Conservation (phyloP, 129 eudicot genomes). For the Cynara cardunculus region DNA sequence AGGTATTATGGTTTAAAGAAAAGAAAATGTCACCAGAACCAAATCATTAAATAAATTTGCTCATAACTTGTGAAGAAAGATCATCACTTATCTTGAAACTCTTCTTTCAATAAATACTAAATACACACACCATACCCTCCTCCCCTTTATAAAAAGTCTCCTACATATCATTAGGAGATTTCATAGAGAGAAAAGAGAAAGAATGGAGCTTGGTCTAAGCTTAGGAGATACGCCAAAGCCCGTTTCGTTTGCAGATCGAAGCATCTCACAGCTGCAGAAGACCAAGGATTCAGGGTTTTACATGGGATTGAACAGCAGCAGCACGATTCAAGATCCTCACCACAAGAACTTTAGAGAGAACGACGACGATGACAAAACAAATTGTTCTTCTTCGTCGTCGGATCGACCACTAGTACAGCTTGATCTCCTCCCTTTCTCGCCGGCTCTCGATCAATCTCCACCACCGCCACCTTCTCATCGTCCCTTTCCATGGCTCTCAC, state of each 20-base stretch:
- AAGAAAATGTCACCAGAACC: slow-evolving; percentile 34
- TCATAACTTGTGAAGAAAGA: slow-evolving; percentile 29
- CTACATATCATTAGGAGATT: slow-evolving; percentile 19
- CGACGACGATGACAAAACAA: slow-evolving; percentile 21
- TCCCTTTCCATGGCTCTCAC: slow-evolving; percentile 71
- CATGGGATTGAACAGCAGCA: slow-evolving; percentile 45
- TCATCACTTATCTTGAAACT: slow-evolving; percentile 27
- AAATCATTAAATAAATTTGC: slow-evolving; percentile 17
- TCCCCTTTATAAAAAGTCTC: slow-evolving; percentile 24
- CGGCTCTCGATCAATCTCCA: slow-evolving; percentile 41
- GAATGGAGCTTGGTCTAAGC: slow-evolving; percentile 89
- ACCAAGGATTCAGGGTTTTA: slow-evolving; percentile 58
- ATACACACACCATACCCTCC: slow-evolving; percentile 9
- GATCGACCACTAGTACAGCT: slow-evolving; percentile 66
- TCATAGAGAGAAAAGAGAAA: slow-evolving; percentile 12
- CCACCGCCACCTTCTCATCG: slow-evolving; percentile 39
- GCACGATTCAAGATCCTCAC: slow-evolving; percentile 17
- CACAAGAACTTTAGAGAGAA: not conserved
- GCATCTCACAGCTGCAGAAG: slow-evolving; percentile 23
- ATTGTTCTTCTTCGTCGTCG: slow-evolving; percentile 38
- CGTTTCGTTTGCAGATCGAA: slow-evolving; percentile 37
- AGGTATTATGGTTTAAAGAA: slow-evolving; percentile 26
- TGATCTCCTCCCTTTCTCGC: slow-evolving; percentile 81
- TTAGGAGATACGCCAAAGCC: slow-evolving; percentile 73
- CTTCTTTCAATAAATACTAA: slow-evolving; percentile 13